Base-by-base conservation (phyloP, 2,329 filamentous ascomycete species). In the Davidsoniella neocaledoniae region DNA sequence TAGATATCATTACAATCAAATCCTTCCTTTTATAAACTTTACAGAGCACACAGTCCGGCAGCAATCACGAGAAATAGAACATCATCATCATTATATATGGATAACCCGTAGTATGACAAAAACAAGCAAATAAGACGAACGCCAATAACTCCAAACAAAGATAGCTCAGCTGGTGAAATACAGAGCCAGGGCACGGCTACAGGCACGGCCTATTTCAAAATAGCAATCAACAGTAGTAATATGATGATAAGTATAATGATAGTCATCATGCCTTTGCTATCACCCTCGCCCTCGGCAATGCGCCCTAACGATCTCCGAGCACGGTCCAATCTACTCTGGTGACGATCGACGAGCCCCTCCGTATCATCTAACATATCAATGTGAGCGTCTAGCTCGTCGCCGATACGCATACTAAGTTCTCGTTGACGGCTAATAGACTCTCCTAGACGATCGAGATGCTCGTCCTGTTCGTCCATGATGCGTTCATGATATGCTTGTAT, bases 371-470 rank as follows among this genome's bases (percentile, higher is more conserved):
- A 71, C 70, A 98, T 71, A 57, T 82, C 73, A 37, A 93, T 83
- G 59, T 98, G 91, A 57, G 79, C 82, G 58, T 96, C 91, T 36
- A 98, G 72, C 70, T 98, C 91, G 62, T 95, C 85, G 26, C 91
- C 90, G 59, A 98, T 96, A 68, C 91, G 86, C 68, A 95, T 93
- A 61, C 83, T 88, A 54, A 98, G 71, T 67, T 96, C 86, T 46
- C 93, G 74, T 68, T 96, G 91, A 38, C 91, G 77, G 3, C 84
- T 76, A 57, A 98, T 95, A 52, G 79, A 86, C 59, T 79, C 77
- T n/a, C 88, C 86, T 3, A 98, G 69, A 8, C 75, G 72, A 62
- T 96, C 90, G n/a, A 98, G 73, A 63, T 94, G 87, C 56, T 85
- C 83, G 61, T 98, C 91, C 65, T 98, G 91, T 54, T 95, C 81